phyloP scores from a whole-genome alignment of 768 basidiomycete species.

The Mycena pura region DNA sequence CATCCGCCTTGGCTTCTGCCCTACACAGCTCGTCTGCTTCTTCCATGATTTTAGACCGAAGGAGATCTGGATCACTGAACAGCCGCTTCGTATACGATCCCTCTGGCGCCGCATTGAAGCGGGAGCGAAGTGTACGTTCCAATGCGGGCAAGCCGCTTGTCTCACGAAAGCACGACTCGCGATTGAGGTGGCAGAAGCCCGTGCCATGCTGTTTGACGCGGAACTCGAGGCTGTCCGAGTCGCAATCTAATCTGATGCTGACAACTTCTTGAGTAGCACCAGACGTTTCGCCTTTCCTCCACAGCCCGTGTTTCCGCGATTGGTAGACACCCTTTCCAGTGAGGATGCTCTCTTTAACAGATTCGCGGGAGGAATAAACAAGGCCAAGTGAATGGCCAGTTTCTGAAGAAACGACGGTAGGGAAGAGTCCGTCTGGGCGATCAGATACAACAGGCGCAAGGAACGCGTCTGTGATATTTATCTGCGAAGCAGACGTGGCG shows the following conservation, averaged over 20 bases:
- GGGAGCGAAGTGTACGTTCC: constrained; percentile 76
- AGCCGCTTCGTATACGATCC: constrained; percentile 92
- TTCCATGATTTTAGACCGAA: constrained; percentile 95
- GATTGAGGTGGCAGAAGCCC: constrained; percentile 93
- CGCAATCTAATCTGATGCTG: constrained; percentile 87
- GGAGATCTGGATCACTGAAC: constrained; percentile 81
- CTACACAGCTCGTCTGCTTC: constrained; percentile 97
- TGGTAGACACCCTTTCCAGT: constrained; percentile 95
- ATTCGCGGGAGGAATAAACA: constrained; percentile 92
- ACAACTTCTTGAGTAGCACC: constrained; percentile 91
- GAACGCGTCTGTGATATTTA: constrained; percentile 87
- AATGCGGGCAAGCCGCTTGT: constrained; percentile 80
- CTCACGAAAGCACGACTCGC: constrained; percentile 89
- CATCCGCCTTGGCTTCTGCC: constrained; percentile 77
- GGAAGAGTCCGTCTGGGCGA: constrained; percentile 89
- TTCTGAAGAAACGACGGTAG: constrained; percentile 87
- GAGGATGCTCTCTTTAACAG: constrained; percentile 84
- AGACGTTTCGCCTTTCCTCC: constrained; percentile 97
- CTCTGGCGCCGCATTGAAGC: constrained; percentile 78
- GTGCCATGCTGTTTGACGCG: constrained; percentile 86
- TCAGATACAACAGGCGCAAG: constrained; percentile 84
- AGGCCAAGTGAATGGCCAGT: constrained; percentile 84
- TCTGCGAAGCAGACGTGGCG: constrained; percentile 57
- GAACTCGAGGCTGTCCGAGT: constrained; percentile 91
- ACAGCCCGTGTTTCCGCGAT: constrained; percentile 93